Evolutionary conservation across 257 asterid genomes (phyloP).

Genomic region (Parsonsia alboflavescens): DNA sequence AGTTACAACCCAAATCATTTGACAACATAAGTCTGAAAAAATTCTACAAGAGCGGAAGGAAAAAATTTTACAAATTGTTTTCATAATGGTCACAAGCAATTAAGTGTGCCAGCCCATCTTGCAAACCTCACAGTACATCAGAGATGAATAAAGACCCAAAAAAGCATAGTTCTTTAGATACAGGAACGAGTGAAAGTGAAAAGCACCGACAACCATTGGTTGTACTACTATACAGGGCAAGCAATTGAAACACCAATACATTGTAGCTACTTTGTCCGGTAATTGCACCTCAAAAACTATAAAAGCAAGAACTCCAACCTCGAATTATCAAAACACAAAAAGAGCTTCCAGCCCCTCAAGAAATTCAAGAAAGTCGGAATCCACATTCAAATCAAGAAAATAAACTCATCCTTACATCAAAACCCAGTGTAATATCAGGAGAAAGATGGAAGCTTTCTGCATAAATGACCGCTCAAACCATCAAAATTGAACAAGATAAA

Average conservation of each 20-base stretch:
- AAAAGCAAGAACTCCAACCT: not conserved
- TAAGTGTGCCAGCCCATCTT: not conserved
- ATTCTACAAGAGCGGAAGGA: not conserved
- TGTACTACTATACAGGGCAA: not conserved
- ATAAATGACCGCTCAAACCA: conserved; percentile 1
- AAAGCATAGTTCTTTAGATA: not conserved
- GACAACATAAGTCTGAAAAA: not conserved
- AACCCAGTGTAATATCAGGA: not conserved
- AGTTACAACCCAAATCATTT: not conserved
- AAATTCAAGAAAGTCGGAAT: not conserved
- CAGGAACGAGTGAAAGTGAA: not conserved
- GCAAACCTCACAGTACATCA: not conserved
- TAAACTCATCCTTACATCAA: not conserved
- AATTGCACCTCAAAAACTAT: not conserved
- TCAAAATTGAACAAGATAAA: not conserved
- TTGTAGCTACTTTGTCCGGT: not conserved
- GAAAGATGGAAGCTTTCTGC: not conserved
- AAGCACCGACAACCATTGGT: not conserved
- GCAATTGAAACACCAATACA: not conserved
- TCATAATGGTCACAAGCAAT: not conserved
- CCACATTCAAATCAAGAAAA: not conserved
- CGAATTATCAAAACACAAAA: not conserved
- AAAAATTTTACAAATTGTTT: not conserved
- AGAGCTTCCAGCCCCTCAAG: not conserved
- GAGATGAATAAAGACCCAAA: not conserved